Evolutionary conservation across 2,329 filamentous ascomycete species (phyloP).

Genomic region (Fusarium pseudograminearum): DNA sequence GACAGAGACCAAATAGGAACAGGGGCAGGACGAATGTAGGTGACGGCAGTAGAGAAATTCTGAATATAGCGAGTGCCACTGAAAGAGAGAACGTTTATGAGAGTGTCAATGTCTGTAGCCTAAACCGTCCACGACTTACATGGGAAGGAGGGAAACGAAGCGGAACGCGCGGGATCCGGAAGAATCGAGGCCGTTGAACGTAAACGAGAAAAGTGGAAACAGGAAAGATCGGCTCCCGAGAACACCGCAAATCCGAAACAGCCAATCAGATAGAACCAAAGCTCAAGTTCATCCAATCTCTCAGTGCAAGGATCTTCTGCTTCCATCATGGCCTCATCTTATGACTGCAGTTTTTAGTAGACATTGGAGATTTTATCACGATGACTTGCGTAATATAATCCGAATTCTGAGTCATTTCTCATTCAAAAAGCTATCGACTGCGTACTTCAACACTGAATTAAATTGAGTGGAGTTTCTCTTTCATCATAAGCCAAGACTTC

Average conservation of each 20-base stretch:
- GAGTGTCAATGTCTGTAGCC: background rate
- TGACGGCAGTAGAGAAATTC: background rate
- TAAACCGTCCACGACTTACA: background rate
- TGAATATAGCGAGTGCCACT: background rate
- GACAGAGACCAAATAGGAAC: background rate
- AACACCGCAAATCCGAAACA: constrained; percentile 29
- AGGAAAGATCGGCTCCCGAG: constrained; percentile 27
- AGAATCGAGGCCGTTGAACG: background rate
- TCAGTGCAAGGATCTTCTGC: background rate
- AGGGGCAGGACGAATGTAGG: background rate
- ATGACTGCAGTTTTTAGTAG: background rate
- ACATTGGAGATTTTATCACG: background rate
- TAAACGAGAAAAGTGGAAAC: constrained; percentile 1
- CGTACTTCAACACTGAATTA: background rate
- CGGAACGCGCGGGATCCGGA: constrained; percentile 45
- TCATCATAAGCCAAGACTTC: constrained; percentile 19
- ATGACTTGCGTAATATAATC: constrained; percentile 1
- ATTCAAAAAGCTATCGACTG: background rate
- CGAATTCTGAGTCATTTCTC: background rate
- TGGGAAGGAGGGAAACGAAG: constrained; percentile 20
- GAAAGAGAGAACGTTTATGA: background rate
- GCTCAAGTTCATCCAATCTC: background rate
- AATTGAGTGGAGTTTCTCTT: background rate
- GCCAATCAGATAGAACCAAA: constrained; percentile 27
- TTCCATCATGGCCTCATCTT: constrained; percentile 17